phyloP scores from a whole-genome alignment of 352 stramenopile species.

The Globisporangium apiculatum region DNA sequence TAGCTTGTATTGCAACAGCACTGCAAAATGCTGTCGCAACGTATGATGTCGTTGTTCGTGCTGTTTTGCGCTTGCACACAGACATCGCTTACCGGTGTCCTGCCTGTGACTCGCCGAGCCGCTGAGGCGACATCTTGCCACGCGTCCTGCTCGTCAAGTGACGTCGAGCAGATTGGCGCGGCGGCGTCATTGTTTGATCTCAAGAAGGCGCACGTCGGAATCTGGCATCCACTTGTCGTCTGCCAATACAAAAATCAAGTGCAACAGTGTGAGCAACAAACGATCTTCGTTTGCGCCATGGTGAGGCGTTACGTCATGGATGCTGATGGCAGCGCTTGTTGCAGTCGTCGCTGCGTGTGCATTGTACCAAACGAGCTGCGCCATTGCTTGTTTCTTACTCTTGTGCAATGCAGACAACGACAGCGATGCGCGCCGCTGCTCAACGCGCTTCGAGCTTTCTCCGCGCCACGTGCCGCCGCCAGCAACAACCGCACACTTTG shows the following conservation, averaged over 20 bases:
- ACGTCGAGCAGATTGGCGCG: not conserved
- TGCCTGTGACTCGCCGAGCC: too few species aligned
- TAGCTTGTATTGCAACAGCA: too few species aligned
- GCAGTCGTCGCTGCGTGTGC: too few species aligned
- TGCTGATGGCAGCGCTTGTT: too few species aligned
- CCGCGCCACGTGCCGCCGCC: not conserved
- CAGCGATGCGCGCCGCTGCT: slow-evolving; percentile 5
- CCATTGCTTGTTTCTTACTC: not conserved
- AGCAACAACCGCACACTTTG: slow-evolving; percentile 6
- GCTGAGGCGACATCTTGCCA: not conserved
- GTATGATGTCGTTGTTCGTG: too few species aligned
- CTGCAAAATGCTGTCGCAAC: too few species aligned
- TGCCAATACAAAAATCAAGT: not conserved
- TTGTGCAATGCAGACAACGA: too few species aligned
- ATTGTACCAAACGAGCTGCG: not conserved
- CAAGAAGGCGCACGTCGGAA: slow-evolving; percentile 1
- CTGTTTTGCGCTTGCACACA: too few species aligned
- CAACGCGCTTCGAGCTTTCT: slow-evolving; percentile 3
- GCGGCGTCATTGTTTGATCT: not conserved
- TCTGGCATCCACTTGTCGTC: not conserved
- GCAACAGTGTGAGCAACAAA: too few species aligned
- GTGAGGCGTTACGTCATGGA: too few species aligned
- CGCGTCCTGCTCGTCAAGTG: not conserved
- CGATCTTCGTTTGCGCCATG: too few species aligned
- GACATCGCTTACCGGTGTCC: too few species aligned